phyloP scores from a whole-genome alignment of 345 rosid species.

The Populus euphratica region DNA sequence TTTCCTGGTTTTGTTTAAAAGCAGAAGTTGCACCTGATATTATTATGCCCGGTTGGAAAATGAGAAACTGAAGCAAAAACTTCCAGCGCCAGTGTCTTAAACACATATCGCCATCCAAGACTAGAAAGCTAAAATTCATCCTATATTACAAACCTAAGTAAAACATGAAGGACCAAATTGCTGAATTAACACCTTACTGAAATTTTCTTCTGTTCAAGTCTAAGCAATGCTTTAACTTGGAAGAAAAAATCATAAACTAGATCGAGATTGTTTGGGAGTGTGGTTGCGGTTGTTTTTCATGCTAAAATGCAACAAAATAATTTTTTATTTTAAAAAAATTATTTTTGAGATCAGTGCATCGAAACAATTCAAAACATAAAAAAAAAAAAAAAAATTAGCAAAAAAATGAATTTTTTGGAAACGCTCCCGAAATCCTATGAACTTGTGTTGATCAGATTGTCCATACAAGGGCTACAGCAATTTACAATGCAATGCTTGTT shows the following conservation, averaged over 20 bases:
- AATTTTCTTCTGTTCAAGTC: too few relatives aligned
- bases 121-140: neutral
- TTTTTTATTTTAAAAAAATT: too few relatives aligned
- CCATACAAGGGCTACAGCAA: neutral
- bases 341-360: too few relatives aligned
- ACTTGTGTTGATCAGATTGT: neutral
- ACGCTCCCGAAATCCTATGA: neutral
- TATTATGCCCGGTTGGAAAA: neutral
- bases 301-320: too few relatives aligned
- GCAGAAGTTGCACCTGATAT: neutral
- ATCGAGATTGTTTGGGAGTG: neutral
- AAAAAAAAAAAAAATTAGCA: too few relatives aligned
- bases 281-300: too few relatives aligned
- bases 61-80: neutral
- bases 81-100: neutral
- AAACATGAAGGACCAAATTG: neutral
- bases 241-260: neutral
- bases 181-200: neutral
- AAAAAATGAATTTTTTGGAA: too few relatives aligned
- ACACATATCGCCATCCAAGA: neutral
- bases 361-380: too few relatives aligned
- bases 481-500: neutral
- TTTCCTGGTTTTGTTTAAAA: neutral
- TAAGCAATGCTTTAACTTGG: too few relatives aligned
- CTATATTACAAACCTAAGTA: neutral